Base-by-base conservation (phyloP, 2,329 filamentous ascomycete species). In the Elsinoe arachidis region DNA sequence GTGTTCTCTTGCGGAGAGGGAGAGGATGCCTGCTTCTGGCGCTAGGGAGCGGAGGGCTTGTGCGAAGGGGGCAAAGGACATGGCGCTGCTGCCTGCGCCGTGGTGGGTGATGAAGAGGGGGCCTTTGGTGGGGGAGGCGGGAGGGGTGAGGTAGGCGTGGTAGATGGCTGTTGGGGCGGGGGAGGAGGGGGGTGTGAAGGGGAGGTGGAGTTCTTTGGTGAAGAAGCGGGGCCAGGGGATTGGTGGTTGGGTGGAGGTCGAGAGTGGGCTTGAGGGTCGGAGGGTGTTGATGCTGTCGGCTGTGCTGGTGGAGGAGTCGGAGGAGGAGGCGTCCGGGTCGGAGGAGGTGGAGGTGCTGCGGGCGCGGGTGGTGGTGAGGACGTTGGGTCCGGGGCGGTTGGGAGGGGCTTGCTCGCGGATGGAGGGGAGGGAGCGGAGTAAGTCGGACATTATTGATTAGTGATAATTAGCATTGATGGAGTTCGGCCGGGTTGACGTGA, bases 61-160 rank as follows among this genome's bases (percentile, higher is more conserved):
- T 2, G 86, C 83, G 60, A 95, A 83, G 3, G 89, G 78, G 4
- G 91, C 91, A 72, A 97, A 99, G 2, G 90, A 58, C 59, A 97
- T 80, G 5, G 88, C 95, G 0, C 91, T 96, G 3, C 91, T 95
- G 14, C 93, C 93, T 39, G 89, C 93, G 38, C 93, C 93, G 73
- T 99, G 93, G 69, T 99, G 93, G 73, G 88, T 89, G 59, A 97
- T 86, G 71, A 99, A 91, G 4, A 99, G 77, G 0, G 92, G 90
- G 0, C 87, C 88, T 60, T 80, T 84, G 41, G 80, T 79, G 14
- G 62, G 39, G 7, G 75, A 69, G 1, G 69, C 67, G 1, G 92
- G 91, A 0, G 90, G 90, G 17, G 84, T 96, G 43, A 97, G 78
- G 70, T 97, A 97, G 58, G 83, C 88, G 75, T 99, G 93, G 68